Evolutionary conservation across 1,139 yeast genomes (phyloP).

Genomic region (Meyerozyma carpophila): DNA sequence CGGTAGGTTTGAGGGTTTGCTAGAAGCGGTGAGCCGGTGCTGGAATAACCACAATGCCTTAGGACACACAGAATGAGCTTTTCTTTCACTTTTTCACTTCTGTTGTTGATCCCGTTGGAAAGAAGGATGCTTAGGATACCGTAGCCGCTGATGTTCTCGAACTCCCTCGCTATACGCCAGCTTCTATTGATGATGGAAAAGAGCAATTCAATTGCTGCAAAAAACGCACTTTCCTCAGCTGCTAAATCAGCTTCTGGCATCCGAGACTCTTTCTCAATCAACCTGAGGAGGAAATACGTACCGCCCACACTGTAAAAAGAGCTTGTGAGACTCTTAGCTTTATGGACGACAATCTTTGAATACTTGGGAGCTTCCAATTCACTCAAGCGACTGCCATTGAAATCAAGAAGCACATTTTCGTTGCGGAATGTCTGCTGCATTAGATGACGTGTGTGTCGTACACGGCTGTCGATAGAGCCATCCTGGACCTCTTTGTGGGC

Average conservation of each 20-base stretch:
- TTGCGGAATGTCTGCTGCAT: neutral
- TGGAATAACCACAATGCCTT: neutral
- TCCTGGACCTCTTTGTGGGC: neutral
- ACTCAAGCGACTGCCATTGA: conserved; percentile 8
- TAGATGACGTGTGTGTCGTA: neutral
- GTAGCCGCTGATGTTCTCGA: conserved; percentile 40
- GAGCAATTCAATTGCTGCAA: neutral
- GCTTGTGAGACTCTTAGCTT: conserved; percentile 24
- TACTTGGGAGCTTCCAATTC: conserved; percentile 12
- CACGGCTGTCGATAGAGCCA: neutral
- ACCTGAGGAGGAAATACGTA: conserved; percentile 23
- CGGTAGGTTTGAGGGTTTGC: neutral
- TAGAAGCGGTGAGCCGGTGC: neutral
- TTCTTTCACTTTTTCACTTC: neutral
- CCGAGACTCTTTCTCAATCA: conserved; percentile 21
- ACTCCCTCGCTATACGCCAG: conserved; percentile 38
- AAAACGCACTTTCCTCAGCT: conserved; percentile 12
- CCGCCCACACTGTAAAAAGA: conserved; percentile 36
- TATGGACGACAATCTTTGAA: conserved; percentile 17
- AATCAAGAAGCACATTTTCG: neutral
- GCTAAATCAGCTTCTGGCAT: conserved; percentile 12
- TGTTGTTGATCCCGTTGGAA: neutral
- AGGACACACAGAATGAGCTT: neutral
- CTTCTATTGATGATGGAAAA: conserved; percentile 21
- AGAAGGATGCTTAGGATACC: conserved; percentile 29